Evolutionary conservation across 2,329 filamentous ascomycete species (phyloP), one percentile per base, ranked within the genome.

Genomic region (Colletotrichum falcatum): DNA sequence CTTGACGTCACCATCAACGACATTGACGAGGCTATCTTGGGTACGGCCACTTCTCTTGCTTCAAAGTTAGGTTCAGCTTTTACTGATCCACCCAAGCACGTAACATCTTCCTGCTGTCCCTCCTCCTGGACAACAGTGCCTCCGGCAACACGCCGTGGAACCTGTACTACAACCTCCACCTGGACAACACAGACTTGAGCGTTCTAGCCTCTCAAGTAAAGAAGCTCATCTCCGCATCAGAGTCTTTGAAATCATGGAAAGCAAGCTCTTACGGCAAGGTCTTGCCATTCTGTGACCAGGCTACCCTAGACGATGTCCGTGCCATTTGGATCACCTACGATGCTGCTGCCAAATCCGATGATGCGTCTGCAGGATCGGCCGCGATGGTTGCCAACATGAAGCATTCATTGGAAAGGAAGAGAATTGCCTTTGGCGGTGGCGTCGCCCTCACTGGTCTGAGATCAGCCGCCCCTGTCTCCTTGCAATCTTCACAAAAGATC

Each of bases 1-100:
- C 76, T 89, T 5, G 86, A 89, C 72, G 78, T 90, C 53, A 90
- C 89, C 1, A 88, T 83, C 66, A 90, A 88, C 75, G 88, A 90
- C 75, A 73, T 81, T 54, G 81, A 88, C 35, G 77, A 83, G 16
- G 82, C 81, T 23, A 80, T 88, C 61, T 79, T 89, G 59, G 86
- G 87, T 88, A 74, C 62, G 81, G 69, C 30, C 23, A 35, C 20
- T 37, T 39, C 6, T 4, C 18, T 12, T n/a, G 1, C 35, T 11
- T 44, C 26, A 35, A 7, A 20, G 37, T 28, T 16, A 16, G 14
- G 46, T 28, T 35, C 16, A 18, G 20, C 51, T 28, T 44, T 35
- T 23, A 42, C 71, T 71, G 64, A 66, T 64, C 55, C 58, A 70
- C 62, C 20, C 20, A 23, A 88, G 88, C 87, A 35, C 84, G 89